Percentiles rank a stretch among this genome's conserved stretches.
These are phyloP conservation scores for Blastocystis hominis DNA, from an alignment of 352 stramenopile genomes.

Conservation along the genomic window DNA sequence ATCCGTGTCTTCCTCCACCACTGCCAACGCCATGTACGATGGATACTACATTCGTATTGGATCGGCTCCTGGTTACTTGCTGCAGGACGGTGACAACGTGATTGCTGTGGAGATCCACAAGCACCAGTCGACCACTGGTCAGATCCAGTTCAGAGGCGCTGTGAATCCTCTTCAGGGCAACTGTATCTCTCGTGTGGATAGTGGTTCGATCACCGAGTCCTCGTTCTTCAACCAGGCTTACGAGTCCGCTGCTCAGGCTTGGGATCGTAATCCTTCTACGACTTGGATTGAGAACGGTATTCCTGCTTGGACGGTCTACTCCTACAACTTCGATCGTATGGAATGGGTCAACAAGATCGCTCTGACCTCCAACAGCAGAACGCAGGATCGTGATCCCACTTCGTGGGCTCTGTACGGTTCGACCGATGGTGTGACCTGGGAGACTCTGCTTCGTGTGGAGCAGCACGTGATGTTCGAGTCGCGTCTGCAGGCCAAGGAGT, in stretches of 20 bases:
- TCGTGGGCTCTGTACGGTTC: constrained; percentile 8
- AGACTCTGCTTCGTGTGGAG: background rate
- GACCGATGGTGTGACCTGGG: constrained; percentile 23
- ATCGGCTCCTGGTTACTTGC: constrained; percentile 8
- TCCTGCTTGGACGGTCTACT: background rate
- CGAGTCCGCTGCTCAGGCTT: background rate
- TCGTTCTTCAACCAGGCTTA: constrained; percentile 27
- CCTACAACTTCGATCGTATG: constrained; percentile 43
- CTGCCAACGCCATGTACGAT: background rate
- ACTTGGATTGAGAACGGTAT: background rate
- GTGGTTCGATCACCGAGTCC: background rate
- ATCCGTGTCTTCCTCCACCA: background rate
- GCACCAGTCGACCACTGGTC: background rate
- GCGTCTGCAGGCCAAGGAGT: background rate
- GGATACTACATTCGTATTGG: background rate
- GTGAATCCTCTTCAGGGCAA: background rate
- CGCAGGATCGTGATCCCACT: background rate
- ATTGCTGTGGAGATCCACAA: constrained; percentile 44
- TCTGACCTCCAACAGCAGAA: background rate
- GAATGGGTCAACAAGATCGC: constrained; percentile 42
- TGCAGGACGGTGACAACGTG: constrained; percentile 22
- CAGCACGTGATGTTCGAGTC: background rate
- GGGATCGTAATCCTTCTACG: background rate
- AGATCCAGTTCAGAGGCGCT: background rate
- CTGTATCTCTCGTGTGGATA: constrained; percentile 18